Conservation (phyloP, 768 basidiomycete species). For the Mycena belliarum region DNA sequence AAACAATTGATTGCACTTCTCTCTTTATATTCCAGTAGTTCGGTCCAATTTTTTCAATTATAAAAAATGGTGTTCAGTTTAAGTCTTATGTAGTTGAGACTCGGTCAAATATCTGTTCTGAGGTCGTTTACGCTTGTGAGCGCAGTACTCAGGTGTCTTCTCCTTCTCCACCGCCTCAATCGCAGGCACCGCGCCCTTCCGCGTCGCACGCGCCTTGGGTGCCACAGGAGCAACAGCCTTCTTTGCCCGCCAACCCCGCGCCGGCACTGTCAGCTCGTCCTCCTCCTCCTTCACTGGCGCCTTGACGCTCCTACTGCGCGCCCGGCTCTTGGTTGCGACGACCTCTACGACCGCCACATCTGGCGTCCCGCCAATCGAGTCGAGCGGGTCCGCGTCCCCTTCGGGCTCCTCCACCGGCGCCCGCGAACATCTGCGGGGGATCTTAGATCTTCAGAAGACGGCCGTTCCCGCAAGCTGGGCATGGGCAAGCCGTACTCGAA, state of each 20-base stretch:
- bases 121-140: no score
- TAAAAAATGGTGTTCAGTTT: no score
- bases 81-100: no score
- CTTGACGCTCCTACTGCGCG: constrained; percentile 16
- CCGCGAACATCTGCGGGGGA: constrained; percentile 42
- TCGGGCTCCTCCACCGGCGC: constrained; percentile 60
- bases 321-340: constrained; percentile 17
- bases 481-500: constrained; percentile 63
- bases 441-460: constrained; percentile 60
- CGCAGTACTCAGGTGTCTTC: no score
- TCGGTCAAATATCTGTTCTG: no score
- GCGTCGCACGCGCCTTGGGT: constrained; percentile 25
- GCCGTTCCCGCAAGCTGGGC: constrained; percentile 53
- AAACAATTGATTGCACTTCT: no score
- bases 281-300: constrained; percentile 25
- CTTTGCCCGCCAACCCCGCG: constrained; percentile 12
- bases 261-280: constrained; percentile 7
- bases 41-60: no score
- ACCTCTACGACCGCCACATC: constrained; percentile 23
- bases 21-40: no score
- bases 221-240: constrained; percentile 16
- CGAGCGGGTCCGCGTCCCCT: constrained; percentile 42
- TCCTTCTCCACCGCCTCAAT: no score
- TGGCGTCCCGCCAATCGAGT: constrained; percentile 12
- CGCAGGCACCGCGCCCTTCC: constrained; percentile 35